Conservation (phyloP, 2,329 filamentous ascomycete genomes). For the Diaporthe vaccinii region DNA sequence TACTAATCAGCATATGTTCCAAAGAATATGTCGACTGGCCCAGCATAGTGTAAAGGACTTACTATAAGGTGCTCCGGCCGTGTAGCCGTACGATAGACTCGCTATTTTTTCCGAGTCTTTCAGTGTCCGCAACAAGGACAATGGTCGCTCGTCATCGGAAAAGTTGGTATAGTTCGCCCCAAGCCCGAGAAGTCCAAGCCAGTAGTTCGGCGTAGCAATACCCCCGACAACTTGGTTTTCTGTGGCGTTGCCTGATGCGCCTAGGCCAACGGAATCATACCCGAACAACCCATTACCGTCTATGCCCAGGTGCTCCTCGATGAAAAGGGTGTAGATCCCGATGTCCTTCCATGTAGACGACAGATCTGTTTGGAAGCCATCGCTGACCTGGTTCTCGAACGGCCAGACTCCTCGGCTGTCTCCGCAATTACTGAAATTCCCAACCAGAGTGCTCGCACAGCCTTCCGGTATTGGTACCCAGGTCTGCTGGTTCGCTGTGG, state of each 20-base stretch:
- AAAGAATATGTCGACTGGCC: neutral
- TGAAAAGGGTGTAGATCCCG: neutral
- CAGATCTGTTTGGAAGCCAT: neutral
- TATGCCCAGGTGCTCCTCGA: constrained; percentile 24
- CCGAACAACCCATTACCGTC: constrained; percentile 9
- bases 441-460: constrained; percentile 6
- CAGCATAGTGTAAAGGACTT: neutral
- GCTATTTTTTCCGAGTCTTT: constrained; percentile 13
- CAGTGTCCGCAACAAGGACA: constrained; percentile 16
- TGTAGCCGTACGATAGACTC: constrained; percentile 23
- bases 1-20: neutral
- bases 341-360: constrained; percentile 7
- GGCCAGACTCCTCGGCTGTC: constrained; percentile 26
- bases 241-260: neutral
- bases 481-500: constrained; percentile 21
- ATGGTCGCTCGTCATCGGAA: constrained; percentile 5
- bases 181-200: constrained; percentile 12
- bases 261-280: constrained; percentile 14
- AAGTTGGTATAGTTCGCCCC: constrained; percentile 31
- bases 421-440: constrained; percentile 8
- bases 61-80: constrained; percentile 27
- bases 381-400: constrained; percentile 11
- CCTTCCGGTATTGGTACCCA: constrained; percentile 9
- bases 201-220: neutral
- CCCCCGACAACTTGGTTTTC: constrained; percentile 6